Evolutionary conservation across 805 yeast genomes (phyloP), one percentile per base, ranked within the genome.

Genomic region (Debaryomyces castellii): DNA sequence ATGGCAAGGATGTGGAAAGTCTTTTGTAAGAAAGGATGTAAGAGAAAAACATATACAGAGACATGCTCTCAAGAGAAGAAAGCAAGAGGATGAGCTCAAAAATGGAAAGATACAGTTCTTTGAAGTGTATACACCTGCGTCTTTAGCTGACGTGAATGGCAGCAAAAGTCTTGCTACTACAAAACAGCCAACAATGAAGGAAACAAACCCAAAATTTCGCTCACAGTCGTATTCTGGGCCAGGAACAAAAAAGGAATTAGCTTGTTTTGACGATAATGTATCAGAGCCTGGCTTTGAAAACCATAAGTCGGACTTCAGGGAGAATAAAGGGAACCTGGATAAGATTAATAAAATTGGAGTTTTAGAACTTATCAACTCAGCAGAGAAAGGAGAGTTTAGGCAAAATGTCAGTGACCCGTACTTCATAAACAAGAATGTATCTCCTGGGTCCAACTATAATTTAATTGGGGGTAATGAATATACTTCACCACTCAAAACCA

Each of bases 11-110:
- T 50, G 53, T 40, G 23, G 30, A 10, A 44, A 50, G 41, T 21
- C n/a, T 18, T 50, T 50, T 45, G 44, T 45, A 7, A 45, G 54
- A 35, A 51, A 44, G 25, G 54, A 51, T 24, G 51, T 45, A 10
- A 45, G 41, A 23, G 46, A 39, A 35, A 51, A 49, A 23, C 54
- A 51, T 25, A 35, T 39, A 12, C 25, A 16, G 2, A 38, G 50
- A 5, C 54, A 51, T 37, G 14, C 17, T 11, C 11, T 25, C 20
- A 51, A 46, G 32, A 17, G 14, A 10, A 44, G 37, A 14, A 51
- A 48, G 41, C 42, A 21, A 32, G 20, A 30, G 9, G 32, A 39
- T 21, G 56, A 4, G 25, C 17, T 14, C 5, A 36, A n/a, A 20
- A 18, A 32, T 22, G 38, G 38, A 43, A 50, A 36, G 51, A 57